Percentiles rank a stretch among this genome's conserved stretches.
phyloP scores from a whole-genome alignment of 2,329 filamentous ascomycete genomes.

The Xylariaceae sp. region DNA sequence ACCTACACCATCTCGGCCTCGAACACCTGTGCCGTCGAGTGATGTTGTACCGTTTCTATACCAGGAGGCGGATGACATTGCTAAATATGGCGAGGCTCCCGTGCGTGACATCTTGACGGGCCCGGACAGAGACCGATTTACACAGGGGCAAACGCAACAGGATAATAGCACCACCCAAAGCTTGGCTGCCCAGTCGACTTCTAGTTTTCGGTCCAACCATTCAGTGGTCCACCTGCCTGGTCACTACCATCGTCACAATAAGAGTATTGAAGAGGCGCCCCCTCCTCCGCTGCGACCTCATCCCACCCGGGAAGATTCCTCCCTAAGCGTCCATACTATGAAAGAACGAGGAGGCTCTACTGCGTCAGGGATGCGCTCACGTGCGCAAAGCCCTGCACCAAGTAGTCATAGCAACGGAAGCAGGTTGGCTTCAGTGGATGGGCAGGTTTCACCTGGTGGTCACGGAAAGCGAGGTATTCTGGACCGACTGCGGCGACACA shows the following conservation, averaged over 20 bases:
- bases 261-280: constrained; percentile 55
- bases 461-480: constrained; percentile 49
- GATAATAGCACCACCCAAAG: constrained; percentile 38
- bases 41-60: constrained; percentile 98
- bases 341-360: constrained; percentile 50
- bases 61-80: constrained; percentile 77
- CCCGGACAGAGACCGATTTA: constrained; percentile 64
- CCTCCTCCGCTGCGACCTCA: constrained; percentile 57
- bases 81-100: constrained; percentile 70
- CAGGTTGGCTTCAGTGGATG: constrained; percentile 45
- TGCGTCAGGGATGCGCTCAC: constrained; percentile 42
- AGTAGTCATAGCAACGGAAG: constrained; percentile 61
- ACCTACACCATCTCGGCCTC: constrained; percentile 68
- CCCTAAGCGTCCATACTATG: constrained; percentile 42
- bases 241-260: constrained; percentile 62
- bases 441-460: constrained; percentile 54
- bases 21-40: constrained; percentile 80
- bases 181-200: constrained; percentile 56
- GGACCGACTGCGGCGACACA: constrained; percentile 46
- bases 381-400: constrained; percentile 77
- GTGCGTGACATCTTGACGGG: constrained; percentile 65
- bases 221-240: constrained; percentile 60
- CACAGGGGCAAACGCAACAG: constrained; percentile 42
- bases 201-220: constrained; percentile 55
- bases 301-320: constrained; percentile 69